These are phyloP conservation scores for Arthrobotrys megalospora DNA, from an alignment of 2,329 filamentous ascomycete species.

Conservation along the genomic window DNA sequence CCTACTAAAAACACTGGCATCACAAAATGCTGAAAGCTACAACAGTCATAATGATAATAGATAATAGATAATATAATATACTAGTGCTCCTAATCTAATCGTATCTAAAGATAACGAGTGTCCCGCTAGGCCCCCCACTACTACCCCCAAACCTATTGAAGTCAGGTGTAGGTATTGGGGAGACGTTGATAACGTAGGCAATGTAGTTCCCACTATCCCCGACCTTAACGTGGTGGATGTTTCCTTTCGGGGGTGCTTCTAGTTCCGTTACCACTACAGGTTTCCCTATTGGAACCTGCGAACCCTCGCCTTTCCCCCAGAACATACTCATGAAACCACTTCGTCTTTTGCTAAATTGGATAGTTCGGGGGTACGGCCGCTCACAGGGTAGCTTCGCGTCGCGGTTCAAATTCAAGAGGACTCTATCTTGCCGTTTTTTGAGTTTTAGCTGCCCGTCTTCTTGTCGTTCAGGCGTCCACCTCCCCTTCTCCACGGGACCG, in stretches of 20 bases:
- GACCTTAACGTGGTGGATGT: slow-evolving; percentile 38
- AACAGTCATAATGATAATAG: not conserved
- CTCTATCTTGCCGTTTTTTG: slow-evolving; percentile 2
- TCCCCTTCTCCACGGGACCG: slow-evolving; percentile 7
- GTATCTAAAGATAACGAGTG: slow-evolving; percentile 43
- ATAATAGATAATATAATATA: not conserved
- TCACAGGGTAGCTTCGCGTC: not conserved
- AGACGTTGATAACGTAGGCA: slow-evolving; percentile 19
- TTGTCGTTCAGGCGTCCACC: slow-evolving; percentile 6
- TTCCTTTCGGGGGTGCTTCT: slow-evolving; percentile 23
- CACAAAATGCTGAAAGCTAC: not conserved
- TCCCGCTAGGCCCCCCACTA: not conserved
- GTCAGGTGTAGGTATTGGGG: not conserved
- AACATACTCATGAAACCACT: slow-evolving; percentile 38
- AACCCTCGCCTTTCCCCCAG: slow-evolving; percentile 6
- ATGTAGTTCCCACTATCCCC: slow-evolving; percentile 49
- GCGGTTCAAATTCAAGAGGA: slow-evolving; percentile 10
- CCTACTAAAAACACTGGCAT: too few relatives aligned
- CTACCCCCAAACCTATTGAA: not conserved
- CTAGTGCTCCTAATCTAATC: not conserved
- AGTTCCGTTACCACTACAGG: not conserved
- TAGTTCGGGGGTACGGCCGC: slow-evolving; percentile 23
- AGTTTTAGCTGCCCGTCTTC: slow-evolving; percentile 11
- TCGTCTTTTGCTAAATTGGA: slow-evolving; percentile 27
- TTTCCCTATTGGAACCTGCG: not conserved